Base-by-base conservation (phyloP, 495 filamentous ascomycete genomes). In the Neurospora sp. region DNA sequence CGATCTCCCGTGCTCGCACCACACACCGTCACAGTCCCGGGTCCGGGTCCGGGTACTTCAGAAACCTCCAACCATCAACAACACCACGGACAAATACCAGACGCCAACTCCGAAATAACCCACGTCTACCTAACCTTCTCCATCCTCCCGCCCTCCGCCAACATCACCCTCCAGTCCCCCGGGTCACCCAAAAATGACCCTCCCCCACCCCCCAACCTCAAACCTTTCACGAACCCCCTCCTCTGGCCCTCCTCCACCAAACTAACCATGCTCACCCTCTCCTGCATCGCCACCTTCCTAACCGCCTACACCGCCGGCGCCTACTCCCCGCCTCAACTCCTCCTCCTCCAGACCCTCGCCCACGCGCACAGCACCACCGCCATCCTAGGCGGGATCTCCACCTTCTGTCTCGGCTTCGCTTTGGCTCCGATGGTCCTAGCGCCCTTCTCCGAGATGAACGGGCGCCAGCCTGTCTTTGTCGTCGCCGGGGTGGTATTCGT, bases 401-500 rank as follows among this genome's bases (percentile, higher is more conserved):
- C 89, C 4, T 98, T 96, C 81, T 94, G 92, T 44, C 77, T 86
- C 39, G 95, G 95, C 10, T 98, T 98, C 77, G 93, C 86, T 0
- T 77, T 94, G 59, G 93, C 94, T 0, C 95, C 95, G 0, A 97
- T 98, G 93, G 84, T 94, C 11, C 86, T 98, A 0, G 95, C 94
- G 0, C 95, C 95, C 0, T 92, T 98, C 74, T 94, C 92, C 2
- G 95, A 98, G 83, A 90, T 97, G 76, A 90, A 92, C 77, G 94
- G 94, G 0, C 88, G 94, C 8, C 88, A 91, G 73, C 92, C 93
- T 0, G 91, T 97, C 31, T 96, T 97, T 74, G 85, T 93, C 59
- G 86, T 83, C 0, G 90, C 92, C 46, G 93, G 93, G 0, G 75
- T 92, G 48, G 72, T 97, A 18, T 96, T 81, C 70, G 79, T 82